These are phyloP conservation scores for Starmerella gropengiesseri DNA, from an alignment of 805 yeast species.

Conservation along the genomic window DNA sequence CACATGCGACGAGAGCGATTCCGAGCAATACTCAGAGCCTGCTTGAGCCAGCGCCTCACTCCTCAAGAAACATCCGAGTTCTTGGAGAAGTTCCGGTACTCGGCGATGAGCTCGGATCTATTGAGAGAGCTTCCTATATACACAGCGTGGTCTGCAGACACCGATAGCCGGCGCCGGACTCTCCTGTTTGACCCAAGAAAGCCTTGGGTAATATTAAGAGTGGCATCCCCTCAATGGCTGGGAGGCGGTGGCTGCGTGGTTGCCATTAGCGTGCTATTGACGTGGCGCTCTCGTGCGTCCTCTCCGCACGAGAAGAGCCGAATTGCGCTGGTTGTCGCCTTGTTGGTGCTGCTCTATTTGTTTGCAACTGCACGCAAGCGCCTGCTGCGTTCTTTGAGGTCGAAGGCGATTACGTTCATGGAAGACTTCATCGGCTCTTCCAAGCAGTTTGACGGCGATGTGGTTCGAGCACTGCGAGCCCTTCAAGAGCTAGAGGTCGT, in stretches of 20 bases:
- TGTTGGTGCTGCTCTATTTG: constrained; percentile 26
- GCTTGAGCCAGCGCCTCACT: constrained; percentile 22
- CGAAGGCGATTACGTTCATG: constrained; percentile 25
- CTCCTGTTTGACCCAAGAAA: constrained; percentile 18
- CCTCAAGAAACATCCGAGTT: constrained; percentile 30
- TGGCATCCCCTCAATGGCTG: constrained; percentile 22
- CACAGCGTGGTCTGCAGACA: constrained; percentile 19
- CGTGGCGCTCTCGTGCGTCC: constrained; percentile 21
- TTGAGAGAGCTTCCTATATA: constrained; percentile 34
- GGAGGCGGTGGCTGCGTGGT: constrained; percentile 32
- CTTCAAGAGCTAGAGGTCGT: constrained; percentile 28
- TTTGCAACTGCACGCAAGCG: constrained; percentile 30
- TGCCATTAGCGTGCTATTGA: constrained; percentile 28
- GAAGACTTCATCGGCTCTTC: constrained; percentile 22
- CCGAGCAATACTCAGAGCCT: constrained; percentile 17
- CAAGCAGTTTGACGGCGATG: constrained; percentile 26
- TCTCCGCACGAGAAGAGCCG: constrained; percentile 6
- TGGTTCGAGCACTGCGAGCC: constrained; percentile 23
- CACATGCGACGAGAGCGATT: constrained; percentile 2
- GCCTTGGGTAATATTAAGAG: constrained; percentile 16
- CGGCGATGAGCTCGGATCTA: constrained; percentile 39
- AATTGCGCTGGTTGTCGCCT: constrained; percentile 24
- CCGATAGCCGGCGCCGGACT: constrained; percentile 17
- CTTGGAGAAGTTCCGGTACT: constrained; percentile 43
- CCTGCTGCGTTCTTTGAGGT: constrained; percentile 26